Percentiles rank a stretch among this genome's conserved stretches.
Evolutionary conservation across 2,329 filamentous ascomycete genomes (phyloP).

Genomic region (Penicillium sumatraense): DNA sequence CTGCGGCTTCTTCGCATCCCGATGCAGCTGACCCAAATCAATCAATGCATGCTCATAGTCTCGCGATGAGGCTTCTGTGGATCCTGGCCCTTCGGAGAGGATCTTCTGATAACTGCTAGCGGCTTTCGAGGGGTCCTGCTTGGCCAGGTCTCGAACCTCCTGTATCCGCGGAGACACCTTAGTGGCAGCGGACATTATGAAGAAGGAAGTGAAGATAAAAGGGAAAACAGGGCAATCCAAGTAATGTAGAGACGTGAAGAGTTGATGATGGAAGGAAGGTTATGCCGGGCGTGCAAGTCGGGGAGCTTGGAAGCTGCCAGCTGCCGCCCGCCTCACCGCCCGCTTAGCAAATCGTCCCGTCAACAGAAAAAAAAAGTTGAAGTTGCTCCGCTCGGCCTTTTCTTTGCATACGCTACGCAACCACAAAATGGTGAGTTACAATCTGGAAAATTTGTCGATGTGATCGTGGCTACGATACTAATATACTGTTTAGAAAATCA

Average conservation of each 20-base stretch:
- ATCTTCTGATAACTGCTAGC: conserved; percentile 89
- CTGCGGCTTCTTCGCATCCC: conserved; percentile 77
- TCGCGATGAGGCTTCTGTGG: conserved; percentile 82
- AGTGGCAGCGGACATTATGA: conserved; percentile 53
- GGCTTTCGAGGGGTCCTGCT: conserved; percentile 80
- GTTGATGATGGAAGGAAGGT: conserved; percentile 21
- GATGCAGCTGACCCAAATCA: conserved; percentile 88
- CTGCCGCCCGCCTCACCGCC: conserved; percentile 37
- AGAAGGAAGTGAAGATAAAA: conserved; percentile 3
- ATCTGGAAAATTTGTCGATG: neutral
- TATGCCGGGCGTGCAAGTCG: conserved; percentile 21
- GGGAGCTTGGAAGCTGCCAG: conserved; percentile 35
- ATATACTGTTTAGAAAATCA: conserved; percentile 57
- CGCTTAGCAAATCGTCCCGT: conserved; percentile 36
- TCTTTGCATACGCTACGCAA: conserved; percentile 16
- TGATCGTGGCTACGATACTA: too few species aligned
- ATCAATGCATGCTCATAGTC: conserved; percentile 91
- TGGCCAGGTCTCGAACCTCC: conserved; percentile 84
- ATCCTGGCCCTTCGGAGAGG: conserved; percentile 80
- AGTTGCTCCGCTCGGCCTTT: conserved; percentile 26
- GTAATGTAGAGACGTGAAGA: conserved; percentile 8
- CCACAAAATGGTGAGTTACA: conserved; percentile 36
- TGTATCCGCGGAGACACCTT: conserved; percentile 71
- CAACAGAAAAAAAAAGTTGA: conserved; percentile 42
- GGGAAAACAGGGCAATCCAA: conserved; percentile 1